A percentile compares a stretch with the other conserved stretches of the same genome.
Evolutionary conservation across 1,284 basidiomycete genomes (phyloP).

Genomic region (Cryptococcus sp.): DNA sequence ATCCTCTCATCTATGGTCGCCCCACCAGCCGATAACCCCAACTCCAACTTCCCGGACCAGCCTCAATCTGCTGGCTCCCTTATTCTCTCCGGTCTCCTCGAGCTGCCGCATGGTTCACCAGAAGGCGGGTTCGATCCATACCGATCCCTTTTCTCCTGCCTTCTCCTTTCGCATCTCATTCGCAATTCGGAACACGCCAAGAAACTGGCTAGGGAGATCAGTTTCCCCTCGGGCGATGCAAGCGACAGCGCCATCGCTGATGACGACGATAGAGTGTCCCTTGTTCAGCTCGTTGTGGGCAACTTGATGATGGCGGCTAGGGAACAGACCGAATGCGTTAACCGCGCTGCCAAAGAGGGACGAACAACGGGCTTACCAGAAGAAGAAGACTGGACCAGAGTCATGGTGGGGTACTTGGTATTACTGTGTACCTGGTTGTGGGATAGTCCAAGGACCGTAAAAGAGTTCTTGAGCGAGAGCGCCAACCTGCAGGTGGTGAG

Average conservation of each 20-base stretch:
- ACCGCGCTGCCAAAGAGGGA: conserved; percentile 46
- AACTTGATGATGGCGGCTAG: conserved; percentile 64
- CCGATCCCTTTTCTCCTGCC: conserved; percentile 57
- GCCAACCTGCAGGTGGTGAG: conserved; percentile 86
- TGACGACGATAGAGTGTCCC: conserved; percentile 57
- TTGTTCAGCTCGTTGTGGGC: conserved; percentile 61
- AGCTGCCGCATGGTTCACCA: conserved; percentile 42
- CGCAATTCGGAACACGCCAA: conserved; percentile 60
- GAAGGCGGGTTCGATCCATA: conserved; percentile 56
- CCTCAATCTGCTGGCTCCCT: conserved; percentile 55
- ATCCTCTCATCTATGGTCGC: conserved; percentile 51
- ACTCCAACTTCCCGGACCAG: conserved; percentile 26
- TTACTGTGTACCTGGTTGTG: conserved; percentile 91
- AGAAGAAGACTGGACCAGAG: conserved; percentile 77
- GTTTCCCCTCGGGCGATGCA: conserved; percentile 44
- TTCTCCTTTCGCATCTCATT: conserved; percentile 58
- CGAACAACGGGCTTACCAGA: conserved; percentile 44
- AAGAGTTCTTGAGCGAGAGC: conserved; percentile 82
- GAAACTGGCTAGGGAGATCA: conserved; percentile 57
- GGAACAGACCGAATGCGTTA: conserved; percentile 57
- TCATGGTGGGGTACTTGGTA: conserved; percentile 82
- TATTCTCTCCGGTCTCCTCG: conserved; percentile 57
- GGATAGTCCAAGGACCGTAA: conserved; percentile 86
- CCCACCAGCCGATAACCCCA: conserved; percentile 33
- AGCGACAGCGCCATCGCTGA: conserved; percentile 38